A percentile compares a stretch with the other conserved stretches of the same genome.
These are phyloP conservation scores for Hylodesmum podocarpum DNA, from an alignment of 306 rosid genomes.

Conservation along the genomic window DNA sequence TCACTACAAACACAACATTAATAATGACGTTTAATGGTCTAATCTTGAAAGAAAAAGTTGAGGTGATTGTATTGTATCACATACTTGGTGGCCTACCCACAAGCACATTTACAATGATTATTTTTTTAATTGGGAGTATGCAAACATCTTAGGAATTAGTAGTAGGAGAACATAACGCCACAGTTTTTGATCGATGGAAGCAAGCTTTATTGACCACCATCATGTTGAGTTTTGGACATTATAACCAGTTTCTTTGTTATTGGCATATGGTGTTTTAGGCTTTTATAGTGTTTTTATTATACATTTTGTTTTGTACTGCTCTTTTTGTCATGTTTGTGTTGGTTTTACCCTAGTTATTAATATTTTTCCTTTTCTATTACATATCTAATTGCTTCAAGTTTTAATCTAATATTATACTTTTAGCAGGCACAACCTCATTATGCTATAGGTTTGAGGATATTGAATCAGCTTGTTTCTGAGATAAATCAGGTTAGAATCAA, in stretches of 20 bases:
- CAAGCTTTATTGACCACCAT: not conserved
- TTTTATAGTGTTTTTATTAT: not conserved
- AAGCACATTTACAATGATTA: not conserved
- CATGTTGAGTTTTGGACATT: not conserved
- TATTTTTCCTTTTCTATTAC: slow-evolving; percentile 3
- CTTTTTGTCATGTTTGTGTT: not conserved
- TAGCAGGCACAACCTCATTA: slow-evolving; percentile 47
- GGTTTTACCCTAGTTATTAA: not conserved
- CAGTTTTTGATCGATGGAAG: not conserved
- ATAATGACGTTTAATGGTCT: not conserved
- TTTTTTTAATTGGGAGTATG: not conserved
- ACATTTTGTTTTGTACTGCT: not conserved
- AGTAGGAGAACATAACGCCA: not conserved
- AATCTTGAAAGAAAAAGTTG: not conserved
- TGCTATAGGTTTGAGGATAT: slow-evolving; percentile 54
- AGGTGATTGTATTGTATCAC: not conserved
- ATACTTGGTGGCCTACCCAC: not conserved
- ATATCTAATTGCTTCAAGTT: slow-evolving; percentile 7
- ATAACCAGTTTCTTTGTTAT: not conserved
- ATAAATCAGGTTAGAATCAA: slow-evolving; percentile 49
- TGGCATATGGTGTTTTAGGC: not conserved
- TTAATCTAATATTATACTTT: slow-evolving; percentile 20
- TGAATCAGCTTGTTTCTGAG: slow-evolving; percentile 52
- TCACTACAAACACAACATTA: no score
- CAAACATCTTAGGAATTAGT: not conserved